Base-by-base conservation (phyloP, 768 basidiomycete species). In the Leccinum variicolor region DNA sequence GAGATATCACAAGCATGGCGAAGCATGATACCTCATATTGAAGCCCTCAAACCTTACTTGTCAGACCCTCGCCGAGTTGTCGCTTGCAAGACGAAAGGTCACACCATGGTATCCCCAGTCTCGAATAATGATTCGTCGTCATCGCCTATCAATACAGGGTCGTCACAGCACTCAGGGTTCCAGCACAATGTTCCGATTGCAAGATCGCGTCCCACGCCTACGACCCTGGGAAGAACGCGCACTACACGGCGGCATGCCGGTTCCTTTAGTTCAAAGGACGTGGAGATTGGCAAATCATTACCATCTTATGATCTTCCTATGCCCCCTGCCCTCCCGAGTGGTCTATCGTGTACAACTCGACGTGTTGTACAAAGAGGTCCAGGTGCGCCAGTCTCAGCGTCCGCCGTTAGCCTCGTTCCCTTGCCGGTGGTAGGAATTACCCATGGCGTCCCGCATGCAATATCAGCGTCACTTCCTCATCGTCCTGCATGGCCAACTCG, bases 191-290 rank as follows among this genome's bases (percentile, higher is more conserved):
- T 64, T 31, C 73, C 72, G 17, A 65, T 74, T 26, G 68, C 66
- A 9, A 69, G 63, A 61, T 72, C 67, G 21, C 72, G 68, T 14
- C 63, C 64, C 5, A 64, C 67, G 6, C 70, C 64, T 21, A 68
- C 56, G 60, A 58, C 60, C 25, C 69, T 65, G 56, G 79, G 73
- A 55, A 79, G 80, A 58, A 73, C 71, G 25, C 84, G 84, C 26
- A 86, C 81, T 50, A 80, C 84, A 23, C 80, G 94, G 46, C 80
- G 94, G 36, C 90, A 96, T 70, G 94, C 91, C 6, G 94, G 94
- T n/a, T 96, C 94, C 4, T 98, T 96, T 75, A 96, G 94, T 60
- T 86, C 81, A 25, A 90, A 92, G 67, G 94, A 97, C 69, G 89
- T 96, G 6, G 88, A 96, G 68, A 85, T 91, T 52, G 94, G 94